These are phyloP conservation scores for Apiospora arundinis DNA, from an alignment of 2,329 filamentous ascomycete species.

Conservation along the genomic window DNA sequence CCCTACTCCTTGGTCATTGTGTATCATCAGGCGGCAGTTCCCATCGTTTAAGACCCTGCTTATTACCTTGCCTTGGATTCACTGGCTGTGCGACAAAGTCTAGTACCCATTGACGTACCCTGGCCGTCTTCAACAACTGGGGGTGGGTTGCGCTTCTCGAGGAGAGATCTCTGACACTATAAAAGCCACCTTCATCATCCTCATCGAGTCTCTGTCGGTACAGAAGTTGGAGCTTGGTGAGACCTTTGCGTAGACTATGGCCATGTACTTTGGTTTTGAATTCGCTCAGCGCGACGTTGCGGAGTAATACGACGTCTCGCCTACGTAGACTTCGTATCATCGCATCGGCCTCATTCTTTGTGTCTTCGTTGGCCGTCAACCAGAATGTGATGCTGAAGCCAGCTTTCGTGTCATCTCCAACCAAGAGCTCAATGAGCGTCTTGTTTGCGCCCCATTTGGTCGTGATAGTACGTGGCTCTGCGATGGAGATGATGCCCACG, in stretches of 20 bases:
- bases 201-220: conserved; percentile 60
- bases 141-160: conserved; percentile 45
- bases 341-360: conserved; percentile 24
- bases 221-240: conserved; percentile 73
- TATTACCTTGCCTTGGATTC: background rate
- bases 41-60: conserved; percentile 38
- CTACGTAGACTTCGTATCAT: conserved; percentile 58
- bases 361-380: conserved; percentile 56
- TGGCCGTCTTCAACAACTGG: conserved; percentile 67
- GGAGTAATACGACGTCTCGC: conserved; percentile 80
- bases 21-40: conserved; percentile 41
- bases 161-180: conserved; percentile 57
- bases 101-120: conserved; percentile 77
- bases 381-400: conserved; percentile 87
- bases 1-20: conserved; percentile 28
- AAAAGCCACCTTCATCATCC: conserved; percentile 61
- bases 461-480: conserved; percentile 69
- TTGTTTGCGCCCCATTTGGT: conserved; percentile 68
- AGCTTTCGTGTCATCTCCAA: conserved; percentile 84
- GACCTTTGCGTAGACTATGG: conserved; percentile 75
- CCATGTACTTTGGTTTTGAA: conserved; percentile 84
- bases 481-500: conserved; percentile 77
- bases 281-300: conserved; percentile 78
- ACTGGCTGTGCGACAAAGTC: conserved; percentile 62
- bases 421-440: conserved; percentile 76